Conservation (phyloP, 2,329 filamentous ascomycete genomes). For the Colletotrichum orchidophilum region DNA sequence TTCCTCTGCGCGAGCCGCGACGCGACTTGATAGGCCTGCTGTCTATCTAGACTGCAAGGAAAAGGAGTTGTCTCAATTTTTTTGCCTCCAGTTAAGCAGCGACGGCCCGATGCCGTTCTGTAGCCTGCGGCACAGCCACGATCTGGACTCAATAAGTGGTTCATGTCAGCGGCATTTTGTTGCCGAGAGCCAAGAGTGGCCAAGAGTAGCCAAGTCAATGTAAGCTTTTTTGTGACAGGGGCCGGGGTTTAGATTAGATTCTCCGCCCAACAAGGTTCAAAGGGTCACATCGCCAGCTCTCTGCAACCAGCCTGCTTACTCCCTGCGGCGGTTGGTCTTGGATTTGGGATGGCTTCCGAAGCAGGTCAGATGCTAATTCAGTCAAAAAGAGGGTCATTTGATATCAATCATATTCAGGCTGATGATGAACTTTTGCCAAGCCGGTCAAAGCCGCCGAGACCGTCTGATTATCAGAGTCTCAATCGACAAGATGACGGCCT, state of each 20-base stretch:
- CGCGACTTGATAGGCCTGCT: neutral
- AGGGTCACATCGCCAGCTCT: neutral
- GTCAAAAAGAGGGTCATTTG: neutral
- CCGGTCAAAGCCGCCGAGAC: neutral
- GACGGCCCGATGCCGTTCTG: neutral
- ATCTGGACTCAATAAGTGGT: neutral
- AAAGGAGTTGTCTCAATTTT: neutral
- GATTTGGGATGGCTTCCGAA: neutral
- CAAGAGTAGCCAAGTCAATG: neutral
- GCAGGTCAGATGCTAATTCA: neutral
- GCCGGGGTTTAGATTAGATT: neutral
- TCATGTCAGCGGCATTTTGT: neutral
- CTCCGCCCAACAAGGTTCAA: neutral
- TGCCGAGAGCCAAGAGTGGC: neutral
- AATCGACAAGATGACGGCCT: neutral
- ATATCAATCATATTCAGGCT: neutral
- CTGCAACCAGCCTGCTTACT: neutral
- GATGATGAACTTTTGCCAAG: neutral
- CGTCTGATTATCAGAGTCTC: neutral
- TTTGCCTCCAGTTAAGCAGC: neutral
- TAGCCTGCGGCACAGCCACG: neutral
- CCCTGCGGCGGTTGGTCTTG: neutral
- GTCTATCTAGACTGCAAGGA: neutral
- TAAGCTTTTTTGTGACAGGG: neutral
- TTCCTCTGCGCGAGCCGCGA: neutral